phyloP scores from a whole-genome alignment of 768 basidiomycete genomes.

The Pleurotus salmoneostramineus region DNA sequence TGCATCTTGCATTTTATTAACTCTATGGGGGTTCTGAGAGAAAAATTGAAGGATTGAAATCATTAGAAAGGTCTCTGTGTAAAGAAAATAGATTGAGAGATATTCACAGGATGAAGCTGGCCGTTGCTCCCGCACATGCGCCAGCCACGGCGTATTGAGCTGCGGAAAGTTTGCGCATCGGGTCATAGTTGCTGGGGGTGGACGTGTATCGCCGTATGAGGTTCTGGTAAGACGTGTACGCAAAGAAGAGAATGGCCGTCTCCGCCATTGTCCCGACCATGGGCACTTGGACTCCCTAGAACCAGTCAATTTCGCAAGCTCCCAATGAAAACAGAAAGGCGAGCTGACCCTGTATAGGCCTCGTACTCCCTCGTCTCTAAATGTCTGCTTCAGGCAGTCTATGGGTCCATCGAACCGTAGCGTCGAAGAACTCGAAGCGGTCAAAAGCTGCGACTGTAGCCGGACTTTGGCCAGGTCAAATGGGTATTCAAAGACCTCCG shows the following conservation, averaged over 20 bases:
- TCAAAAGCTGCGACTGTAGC: conserved; percentile 86
- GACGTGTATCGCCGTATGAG: conserved; percentile 38
- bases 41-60: conserved; percentile 2
- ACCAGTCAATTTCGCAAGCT: neutral
- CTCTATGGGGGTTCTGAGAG: conserved; percentile 81
- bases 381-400: conserved; percentile 84
- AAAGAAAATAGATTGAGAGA: neutral
- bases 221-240: conserved; percentile 76
- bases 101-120: conserved; percentile 84
- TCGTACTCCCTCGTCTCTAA: conserved; percentile 71
- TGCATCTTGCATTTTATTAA: conserved; percentile 98
- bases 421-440: conserved; percentile 39
- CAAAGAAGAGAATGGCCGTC: conserved; percentile 83
- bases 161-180: conserved; percentile 44
- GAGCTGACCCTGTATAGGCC: conserved; percentile 82
- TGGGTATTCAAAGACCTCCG: conserved; percentile 86
- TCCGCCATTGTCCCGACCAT: conserved; percentile 90
- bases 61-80: neutral
- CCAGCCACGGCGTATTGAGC: conserved; percentile 76
- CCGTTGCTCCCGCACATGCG: conserved; percentile 80
- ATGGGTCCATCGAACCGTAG: conserved; percentile 78
- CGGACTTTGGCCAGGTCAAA: conserved; percentile 95
- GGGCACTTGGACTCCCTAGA: conserved; percentile 86
- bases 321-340: neutral
- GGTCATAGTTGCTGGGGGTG: conserved; percentile 17